Evolutionary conservation across 192 early-diverging fungal genomes (phyloP), one percentile per base, ranked within the genome.

Genomic region (Coemansia sp.): DNA sequence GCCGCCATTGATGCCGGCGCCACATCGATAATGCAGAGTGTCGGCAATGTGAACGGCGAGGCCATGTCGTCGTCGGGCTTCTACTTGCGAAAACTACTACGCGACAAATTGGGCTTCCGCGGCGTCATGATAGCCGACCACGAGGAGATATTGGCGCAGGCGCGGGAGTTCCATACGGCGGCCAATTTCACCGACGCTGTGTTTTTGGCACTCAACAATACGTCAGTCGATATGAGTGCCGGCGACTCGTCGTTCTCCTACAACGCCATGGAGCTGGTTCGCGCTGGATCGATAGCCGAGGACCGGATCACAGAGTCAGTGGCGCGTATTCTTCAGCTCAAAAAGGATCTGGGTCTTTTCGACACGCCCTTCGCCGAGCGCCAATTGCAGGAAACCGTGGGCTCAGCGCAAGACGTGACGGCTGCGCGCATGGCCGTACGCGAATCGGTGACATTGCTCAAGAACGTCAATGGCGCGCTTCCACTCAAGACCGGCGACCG

Each of bases 331-430:
- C 44, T 90, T 44, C 89, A 90, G 78, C 70, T 90, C 20, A 90
- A 90, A 72, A 87, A 87, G 72, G 87, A 90, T 64, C 53, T 90
- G 31, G 89, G 89, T 0, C 66, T 89, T 8, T 88, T 89, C 43
- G 86, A 87, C 40, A 18, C 24, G n/a, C 80, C 80, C 13, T 83
- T 66, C 10, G 80, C 75, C 1, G 75, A 85, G 33, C 60, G 66
- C 9, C n/a, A 22, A 24, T 63, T 89, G 31, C 52, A 75, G 4
- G 7, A 38, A 0, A 50, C 77, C 2, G 86, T 89, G 1, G 87
- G 88, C 1, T 75, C 82, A 0, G 18, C 62, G 18, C 85, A 85
- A 50, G 88, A 89, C 66, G 38, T 81, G 5, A 64, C 76, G 0
- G 73, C 79, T 0, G 86, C 89, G 39, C 80, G 72, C 5, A 55